These are phyloP conservation scores for Bipolaris cookei DNA, from an alignment of 2,329 filamentous ascomycete genomes.

Conservation along the genomic window DNA sequence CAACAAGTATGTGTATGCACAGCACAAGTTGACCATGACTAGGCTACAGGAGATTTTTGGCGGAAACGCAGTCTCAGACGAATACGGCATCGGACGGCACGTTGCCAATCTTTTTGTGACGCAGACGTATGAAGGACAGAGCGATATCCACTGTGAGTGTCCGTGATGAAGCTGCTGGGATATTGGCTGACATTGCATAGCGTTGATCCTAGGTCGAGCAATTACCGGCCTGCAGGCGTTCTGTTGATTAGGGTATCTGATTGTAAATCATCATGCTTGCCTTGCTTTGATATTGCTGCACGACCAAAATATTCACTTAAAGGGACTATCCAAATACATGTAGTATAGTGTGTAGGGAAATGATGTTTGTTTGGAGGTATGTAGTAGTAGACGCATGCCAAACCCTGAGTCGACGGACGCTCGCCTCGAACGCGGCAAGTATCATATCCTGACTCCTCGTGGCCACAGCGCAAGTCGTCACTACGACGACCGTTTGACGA, in stretches of 20 bases:
- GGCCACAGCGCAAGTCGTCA: constrained; percentile 15
- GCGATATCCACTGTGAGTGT: constrained; percentile 89
- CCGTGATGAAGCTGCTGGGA: background rate
- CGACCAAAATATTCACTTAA: constrained; percentile 9
- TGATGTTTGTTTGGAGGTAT: constrained; percentile 20
- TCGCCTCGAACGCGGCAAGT: constrained; percentile 26
- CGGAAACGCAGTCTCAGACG: constrained; percentile 96
- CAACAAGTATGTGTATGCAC: background rate
- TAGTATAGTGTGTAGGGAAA: constrained; percentile 28
- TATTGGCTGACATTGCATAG: constrained; percentile 45
- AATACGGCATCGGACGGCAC: constrained; percentile 93
- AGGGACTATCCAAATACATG: constrained; percentile 1
- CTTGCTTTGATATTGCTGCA: constrained; percentile 11
- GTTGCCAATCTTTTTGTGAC: constrained; percentile 96
- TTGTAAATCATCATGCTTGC: too few relatives aligned
- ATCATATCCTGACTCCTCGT: constrained; percentile 28
- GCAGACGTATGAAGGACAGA: constrained; percentile 98
- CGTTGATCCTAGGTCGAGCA: constrained; percentile 58
- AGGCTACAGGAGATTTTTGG: constrained; percentile 94
- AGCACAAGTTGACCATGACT: constrained; percentile 22
- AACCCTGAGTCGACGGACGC: constrained; percentile 17
- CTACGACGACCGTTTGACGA: constrained; percentile 12
- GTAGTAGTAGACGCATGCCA: constrained; percentile 20
- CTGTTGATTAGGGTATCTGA: constrained; percentile 55
- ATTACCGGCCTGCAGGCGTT: constrained; percentile 78